These are phyloP conservation scores for Ascochyta viciae-villosae DNA, from an alignment of 2,329 filamentous ascomycete species.

Conservation along the genomic window DNA sequence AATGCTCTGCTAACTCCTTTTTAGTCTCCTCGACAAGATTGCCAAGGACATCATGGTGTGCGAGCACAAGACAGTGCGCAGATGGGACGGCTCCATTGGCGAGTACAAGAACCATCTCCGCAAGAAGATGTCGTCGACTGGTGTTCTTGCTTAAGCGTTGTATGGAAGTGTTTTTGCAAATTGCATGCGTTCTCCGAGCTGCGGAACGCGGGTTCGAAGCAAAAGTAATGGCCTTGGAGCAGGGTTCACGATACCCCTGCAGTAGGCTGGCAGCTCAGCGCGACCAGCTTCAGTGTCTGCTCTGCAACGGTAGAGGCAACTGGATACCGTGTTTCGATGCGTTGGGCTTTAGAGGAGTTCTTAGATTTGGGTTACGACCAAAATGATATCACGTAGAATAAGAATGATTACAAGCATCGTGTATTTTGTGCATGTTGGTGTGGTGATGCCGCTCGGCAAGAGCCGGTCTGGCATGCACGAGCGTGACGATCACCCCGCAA, in stretches of 20 bases:
- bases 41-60: conserved; percentile 99
- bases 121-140: conserved; percentile 95
- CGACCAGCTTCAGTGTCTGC: conserved; percentile 44
- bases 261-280: conserved; percentile 43
- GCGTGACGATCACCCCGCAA: conserved; percentile 14
- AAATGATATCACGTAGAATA: conserved; percentile 43
- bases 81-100: conserved; percentile 88
- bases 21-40: conserved; percentile 95
- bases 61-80: conserved; percentile 92
- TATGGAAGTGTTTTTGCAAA: conserved; percentile 25
- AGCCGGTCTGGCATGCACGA: neutral
- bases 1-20: conserved; percentile 43
- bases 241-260: conserved; percentile 41
- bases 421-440: neutral
- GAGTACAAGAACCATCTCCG: conserved; percentile 98
- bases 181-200: conserved; percentile 38
- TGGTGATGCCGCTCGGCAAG: neutral
- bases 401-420: conserved; percentile 7
- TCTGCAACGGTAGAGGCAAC: conserved; percentile 41
- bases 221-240: conserved; percentile 42
- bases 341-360: conserved; percentile 50
- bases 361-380: conserved; percentile 46
- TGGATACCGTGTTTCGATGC: conserved; percentile 46
- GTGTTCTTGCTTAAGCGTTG: conserved; percentile 73
- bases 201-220: conserved; percentile 31